phyloP scores from a whole-genome alignment of 1,284 basidiomycete species.

The Sporisorium sorghi region DNA sequence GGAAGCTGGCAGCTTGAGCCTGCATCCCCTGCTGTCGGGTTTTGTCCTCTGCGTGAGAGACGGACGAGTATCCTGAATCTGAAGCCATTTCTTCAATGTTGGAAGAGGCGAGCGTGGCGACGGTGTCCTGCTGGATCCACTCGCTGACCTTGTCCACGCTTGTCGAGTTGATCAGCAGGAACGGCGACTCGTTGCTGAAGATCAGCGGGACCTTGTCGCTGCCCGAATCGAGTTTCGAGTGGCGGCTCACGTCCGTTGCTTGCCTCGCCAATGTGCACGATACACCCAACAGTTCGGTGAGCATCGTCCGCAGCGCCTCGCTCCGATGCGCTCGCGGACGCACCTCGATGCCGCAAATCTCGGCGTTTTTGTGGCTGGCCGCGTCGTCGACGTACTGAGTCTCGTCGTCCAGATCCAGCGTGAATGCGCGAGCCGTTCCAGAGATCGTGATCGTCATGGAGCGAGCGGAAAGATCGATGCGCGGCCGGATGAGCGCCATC shows the following conservation, averaged over 20 bases:
- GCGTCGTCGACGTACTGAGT: constrained; percentile 20
- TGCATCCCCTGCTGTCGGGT: neutral
- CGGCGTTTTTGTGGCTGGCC: neutral
- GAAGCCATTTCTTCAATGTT: constrained; percentile 27
- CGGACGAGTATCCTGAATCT: constrained; percentile 44
- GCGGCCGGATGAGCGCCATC: constrained; percentile 56
- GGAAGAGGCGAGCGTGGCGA: neutral
- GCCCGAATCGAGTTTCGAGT: constrained; percentile 34
- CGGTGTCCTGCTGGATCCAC: constrained; percentile 30
- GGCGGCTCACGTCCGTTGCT: constrained; percentile 20
- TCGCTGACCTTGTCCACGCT: constrained; percentile 38
- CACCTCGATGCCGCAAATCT: constrained; percentile 35
- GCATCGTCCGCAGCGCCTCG: constrained; percentile 22
- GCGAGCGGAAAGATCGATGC: constrained; percentile 23
- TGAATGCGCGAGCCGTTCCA: neutral
- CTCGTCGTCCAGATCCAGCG: constrained; percentile 25
- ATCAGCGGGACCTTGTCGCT: constrained; percentile 47
- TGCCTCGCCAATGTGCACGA: constrained; percentile 49
- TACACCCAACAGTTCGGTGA: constrained; percentile 39
- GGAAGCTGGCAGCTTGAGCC: constrained; percentile 45
- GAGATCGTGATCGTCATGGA: constrained; percentile 27
- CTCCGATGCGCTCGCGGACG: constrained; percentile 32
- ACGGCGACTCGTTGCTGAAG: constrained; percentile 59
- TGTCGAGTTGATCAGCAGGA: constrained; percentile 51
- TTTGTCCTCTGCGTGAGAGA: constrained; percentile 10